phyloP scores from a whole-genome alignment of 2,329 filamentous ascomycete species.

The Penicillium frequentans region DNA sequence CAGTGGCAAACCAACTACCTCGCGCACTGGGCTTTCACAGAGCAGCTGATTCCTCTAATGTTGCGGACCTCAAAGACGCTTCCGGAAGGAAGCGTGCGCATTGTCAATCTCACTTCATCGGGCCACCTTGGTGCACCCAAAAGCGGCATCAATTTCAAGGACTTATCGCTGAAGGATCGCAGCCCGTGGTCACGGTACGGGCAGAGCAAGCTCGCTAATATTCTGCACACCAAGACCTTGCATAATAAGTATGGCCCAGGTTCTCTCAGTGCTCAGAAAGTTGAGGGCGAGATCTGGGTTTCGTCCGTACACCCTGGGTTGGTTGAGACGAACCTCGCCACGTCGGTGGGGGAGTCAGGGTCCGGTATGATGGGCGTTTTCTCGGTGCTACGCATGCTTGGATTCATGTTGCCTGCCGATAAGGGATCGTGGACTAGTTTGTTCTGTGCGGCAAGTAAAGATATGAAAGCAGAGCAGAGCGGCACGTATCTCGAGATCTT shows the following conservation, averaged over 20 bases:
- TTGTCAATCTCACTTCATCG: slow-evolving; percentile 17
- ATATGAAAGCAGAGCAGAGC: slow-evolving; percentile 41
- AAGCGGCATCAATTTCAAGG: slow-evolving; percentile 15
- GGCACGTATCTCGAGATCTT: slow-evolving; percentile 34
- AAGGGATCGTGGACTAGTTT: slow-evolving; percentile 39
- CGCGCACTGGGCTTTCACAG: slow-evolving; percentile 45
- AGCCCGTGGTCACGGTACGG: slow-evolving; percentile 44
- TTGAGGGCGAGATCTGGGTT: slow-evolving; percentile 41
- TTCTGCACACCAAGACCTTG: slow-evolving; percentile 43
- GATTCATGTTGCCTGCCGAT: slow-evolving; percentile 27
- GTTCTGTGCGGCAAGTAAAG: slow-evolving; percentile 37
- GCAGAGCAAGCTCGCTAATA: slow-evolving; percentile 50
- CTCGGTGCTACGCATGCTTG: slow-evolving; percentile 1
- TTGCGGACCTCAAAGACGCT: slow-evolving; percentile 27
- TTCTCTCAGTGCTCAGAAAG: slow-evolving; percentile 24
- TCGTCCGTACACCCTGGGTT: slow-evolving; percentile 44
- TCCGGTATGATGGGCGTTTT: neutral
- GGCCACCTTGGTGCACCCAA: slow-evolving; percentile 15
- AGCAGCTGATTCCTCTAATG: slow-evolving; percentile 40
- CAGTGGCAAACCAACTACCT: slow-evolving; percentile 49
- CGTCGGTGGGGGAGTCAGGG: slow-evolving; percentile 11
- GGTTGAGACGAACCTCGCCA: slow-evolving; percentile 33
- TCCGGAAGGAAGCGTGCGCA: slow-evolving; percentile 15
- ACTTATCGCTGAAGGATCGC: slow-evolving; percentile 21
- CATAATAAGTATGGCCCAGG: slow-evolving; percentile 35